These are phyloP conservation scores for Buddleja alternifolia DNA, from an alignment of 257 asterid species.

Conservation along the genomic window DNA sequence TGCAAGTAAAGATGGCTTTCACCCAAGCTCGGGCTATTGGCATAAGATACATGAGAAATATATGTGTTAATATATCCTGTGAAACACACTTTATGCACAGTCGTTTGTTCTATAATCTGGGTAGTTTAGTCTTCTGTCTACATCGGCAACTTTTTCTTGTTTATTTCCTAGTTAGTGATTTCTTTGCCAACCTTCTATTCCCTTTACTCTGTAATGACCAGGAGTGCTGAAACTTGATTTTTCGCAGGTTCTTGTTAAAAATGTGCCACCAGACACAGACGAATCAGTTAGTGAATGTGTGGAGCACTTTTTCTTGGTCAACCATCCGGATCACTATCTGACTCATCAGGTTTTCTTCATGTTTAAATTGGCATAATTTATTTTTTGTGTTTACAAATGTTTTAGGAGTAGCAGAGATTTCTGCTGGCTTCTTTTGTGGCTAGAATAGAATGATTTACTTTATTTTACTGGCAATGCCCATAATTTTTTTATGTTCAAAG, in stretches of 20 bases:
- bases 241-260: constrained; percentile 78
- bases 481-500: not conserved
- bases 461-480: constrained; percentile 8
- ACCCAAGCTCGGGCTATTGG: constrained; percentile 4
- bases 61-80: constrained; percentile 8
- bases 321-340: constrained; percentile 86
- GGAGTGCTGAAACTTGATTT: constrained; percentile 26
- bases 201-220: constrained; percentile 15
- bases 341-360: constrained; percentile 74
- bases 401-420: constrained; percentile 1
- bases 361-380: constrained; percentile 7
- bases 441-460: too few relatives aligned
- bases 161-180: constrained; percentile 14
- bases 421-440: constrained; percentile 16
- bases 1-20: not conserved
- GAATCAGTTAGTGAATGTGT: constrained; percentile 83
- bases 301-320: constrained; percentile 94
- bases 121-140: not conserved
- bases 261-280: constrained; percentile 91
- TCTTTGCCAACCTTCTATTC: constrained; percentile 17
- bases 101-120: too few relatives aligned
- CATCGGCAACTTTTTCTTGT: constrained; percentile 14
- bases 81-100: too few relatives aligned
- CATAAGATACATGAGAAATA: not conserved
- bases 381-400: constrained; percentile 2